Percentiles rank a stretch among this genome's conserved stretches.
These are phyloP conservation scores for Papilionanthe hybrid DNA, from an alignment of 116 monocot species.

Conservation along the genomic window DNA sequence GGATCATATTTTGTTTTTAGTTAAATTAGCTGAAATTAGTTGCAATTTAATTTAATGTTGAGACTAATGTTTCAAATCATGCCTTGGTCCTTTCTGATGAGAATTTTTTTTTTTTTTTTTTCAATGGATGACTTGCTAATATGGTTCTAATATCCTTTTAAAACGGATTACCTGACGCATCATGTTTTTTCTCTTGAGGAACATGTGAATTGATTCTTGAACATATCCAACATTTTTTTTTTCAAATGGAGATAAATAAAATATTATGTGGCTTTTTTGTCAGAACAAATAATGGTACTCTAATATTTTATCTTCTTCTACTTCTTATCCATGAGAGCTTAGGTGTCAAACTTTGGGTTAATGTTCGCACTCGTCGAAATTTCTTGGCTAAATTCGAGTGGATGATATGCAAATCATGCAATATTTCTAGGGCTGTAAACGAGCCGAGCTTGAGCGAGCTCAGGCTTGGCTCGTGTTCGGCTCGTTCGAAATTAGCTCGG, in stretches of 20 bases:
- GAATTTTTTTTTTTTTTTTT: not conserved
- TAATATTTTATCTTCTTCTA: not conserved
- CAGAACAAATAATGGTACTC: not conserved
- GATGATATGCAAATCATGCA: not conserved
- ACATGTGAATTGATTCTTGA: not conserved
- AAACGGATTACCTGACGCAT: not conserved
- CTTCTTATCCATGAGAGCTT: not conserved
- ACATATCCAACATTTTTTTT: not conserved
- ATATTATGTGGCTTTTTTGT: not conserved
- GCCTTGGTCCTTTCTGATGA: not conserved
- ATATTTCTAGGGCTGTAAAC: no score
- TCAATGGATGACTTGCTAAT: not conserved
- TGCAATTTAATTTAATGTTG: not conserved
- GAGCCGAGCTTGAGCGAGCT: no score
- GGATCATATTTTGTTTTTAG: no score
- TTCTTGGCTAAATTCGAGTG: not conserved
- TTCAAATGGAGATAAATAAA: not conserved
- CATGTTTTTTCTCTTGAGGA: not conserved
- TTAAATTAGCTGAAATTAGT: no score
- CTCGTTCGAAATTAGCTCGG: no score
- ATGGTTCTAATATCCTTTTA: not conserved
- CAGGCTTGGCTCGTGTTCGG: no score
- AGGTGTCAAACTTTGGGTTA: not conserved
- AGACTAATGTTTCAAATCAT: not conserved
- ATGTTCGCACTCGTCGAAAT: not conserved